These are phyloP conservation scores for Saussurea involucrata DNA, from an alignment of 129 eudicot species.

Conservation along the genomic window DNA sequence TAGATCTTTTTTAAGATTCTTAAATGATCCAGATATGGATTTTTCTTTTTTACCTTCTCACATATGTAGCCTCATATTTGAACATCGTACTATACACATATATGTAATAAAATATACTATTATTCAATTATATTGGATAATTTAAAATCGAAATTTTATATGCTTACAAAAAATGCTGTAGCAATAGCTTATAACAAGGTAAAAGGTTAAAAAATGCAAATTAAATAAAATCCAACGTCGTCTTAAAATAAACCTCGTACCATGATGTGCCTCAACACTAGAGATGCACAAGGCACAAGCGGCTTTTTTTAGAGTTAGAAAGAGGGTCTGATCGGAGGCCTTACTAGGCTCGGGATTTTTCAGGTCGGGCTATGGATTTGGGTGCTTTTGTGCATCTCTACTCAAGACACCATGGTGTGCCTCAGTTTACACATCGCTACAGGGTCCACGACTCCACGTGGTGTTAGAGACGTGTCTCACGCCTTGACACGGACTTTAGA, in stretches of 20 bases:
- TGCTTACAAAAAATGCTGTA: neutral
- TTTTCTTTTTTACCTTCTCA: too few relatives aligned
- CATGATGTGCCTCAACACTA: neutral
- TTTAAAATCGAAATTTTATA: neutral
- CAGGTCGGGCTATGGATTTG: neutral
- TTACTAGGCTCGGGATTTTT: neutral
- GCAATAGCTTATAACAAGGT: too few relatives aligned
- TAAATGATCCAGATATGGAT: too few relatives aligned
- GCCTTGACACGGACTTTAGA: neutral
- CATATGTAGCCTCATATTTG: neutral
- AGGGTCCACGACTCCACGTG: neutral
- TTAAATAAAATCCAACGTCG: too few relatives aligned
- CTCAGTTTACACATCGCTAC: neutral
- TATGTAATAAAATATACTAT: too few relatives aligned
- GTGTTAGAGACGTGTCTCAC: neutral
- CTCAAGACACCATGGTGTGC: neutral
- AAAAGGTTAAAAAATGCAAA: neutral
- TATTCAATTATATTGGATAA: neutral
- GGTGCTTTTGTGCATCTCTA: neutral
- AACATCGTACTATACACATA: too few relatives aligned
- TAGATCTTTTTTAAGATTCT: too few relatives aligned
- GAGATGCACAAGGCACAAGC: too few relatives aligned
- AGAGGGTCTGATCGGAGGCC: neutral
- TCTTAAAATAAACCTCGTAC: too few relatives aligned
- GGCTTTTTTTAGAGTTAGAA: neutral